Percentiles rank a stretch among this genome's conserved stretches.
Evolutionary conservation across 202 grass and related monocot species (phyloP).

Genomic region (Setaria italica): DNA sequence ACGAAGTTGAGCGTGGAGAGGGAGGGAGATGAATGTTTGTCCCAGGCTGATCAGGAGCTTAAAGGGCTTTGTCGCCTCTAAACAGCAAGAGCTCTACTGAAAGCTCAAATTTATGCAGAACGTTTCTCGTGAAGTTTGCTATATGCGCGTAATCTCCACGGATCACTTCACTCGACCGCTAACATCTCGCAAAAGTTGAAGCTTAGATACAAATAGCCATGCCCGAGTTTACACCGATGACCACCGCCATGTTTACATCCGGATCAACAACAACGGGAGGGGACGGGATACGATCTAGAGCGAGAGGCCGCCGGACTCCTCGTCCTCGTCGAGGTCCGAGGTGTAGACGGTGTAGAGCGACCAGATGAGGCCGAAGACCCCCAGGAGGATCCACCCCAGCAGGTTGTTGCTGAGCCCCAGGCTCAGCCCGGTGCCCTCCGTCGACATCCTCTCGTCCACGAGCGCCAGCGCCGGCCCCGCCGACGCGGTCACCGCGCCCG

Average conservation of each 20-base stretch:
- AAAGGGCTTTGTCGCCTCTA: no score
- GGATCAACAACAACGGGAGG: neutral
- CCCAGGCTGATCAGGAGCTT: neutral
- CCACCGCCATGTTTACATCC: slow-evolving; percentile 32
- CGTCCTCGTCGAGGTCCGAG: slow-evolving; percentile 83
- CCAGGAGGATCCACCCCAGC: slow-evolving; percentile 83
- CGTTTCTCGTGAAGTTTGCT: neutral
- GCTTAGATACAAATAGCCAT: slow-evolving; percentile 51
- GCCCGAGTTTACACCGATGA: slow-evolving; percentile 36
- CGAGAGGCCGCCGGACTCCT: slow-evolving; percentile 87
- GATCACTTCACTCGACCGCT: slow-evolving; percentile 3
- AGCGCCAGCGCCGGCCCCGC: slow-evolving; percentile 74
- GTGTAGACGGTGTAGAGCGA: slow-evolving; percentile 89
- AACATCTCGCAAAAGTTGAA: slow-evolving; percentile 35
- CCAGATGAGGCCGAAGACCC: slow-evolving; percentile 92
- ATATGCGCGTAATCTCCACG: neutral
- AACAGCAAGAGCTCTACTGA: neutral
- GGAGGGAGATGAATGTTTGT: neutral
- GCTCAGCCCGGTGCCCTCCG: slow-evolving; percentile 89
- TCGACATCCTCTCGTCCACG: slow-evolving; percentile 89
- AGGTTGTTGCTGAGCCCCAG: slow-evolving; percentile 94
- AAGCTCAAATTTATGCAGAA: neutral
- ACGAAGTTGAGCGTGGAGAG: neutral
- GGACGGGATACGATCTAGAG: slow-evolving; percentile 48
- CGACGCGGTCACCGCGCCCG: slow-evolving; percentile 51